Base-by-base conservation (phyloP, 495 filamentous ascomycete species). In the Barbatosphaeria neglecta region DNA sequence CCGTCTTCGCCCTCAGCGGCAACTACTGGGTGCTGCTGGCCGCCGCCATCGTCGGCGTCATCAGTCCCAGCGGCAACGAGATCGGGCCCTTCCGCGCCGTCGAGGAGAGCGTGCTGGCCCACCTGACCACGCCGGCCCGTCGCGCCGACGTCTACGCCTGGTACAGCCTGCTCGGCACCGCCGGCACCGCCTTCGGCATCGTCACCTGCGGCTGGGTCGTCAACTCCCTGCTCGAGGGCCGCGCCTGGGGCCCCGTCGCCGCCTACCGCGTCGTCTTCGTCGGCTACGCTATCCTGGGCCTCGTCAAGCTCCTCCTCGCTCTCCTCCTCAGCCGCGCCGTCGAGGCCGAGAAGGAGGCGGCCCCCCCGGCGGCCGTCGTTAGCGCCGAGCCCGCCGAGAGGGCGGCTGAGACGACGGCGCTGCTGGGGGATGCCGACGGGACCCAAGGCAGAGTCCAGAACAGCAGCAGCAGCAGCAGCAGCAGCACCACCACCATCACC, bases 21-120 rank as follows among this genome's bases (percentile, higher is more conserved):
- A 86, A 84, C 58, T 95, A 80, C 57, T 90, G 83, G 83, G 59
- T 83, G 7, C 64, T 90, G 43, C 67, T 93, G 6, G 53, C 72
- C 6, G 87, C 86, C 2, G 85, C 85, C 5, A 74, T 93, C 25
- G 54, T 92, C 39, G 87, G 87, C 16, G 84, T 93, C 38, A 87
- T 92, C 44, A 89, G 83, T 64, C 82, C 86, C 41, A 83, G 81
- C 64, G 84, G 84, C 5, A 85, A 81, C 52, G 84, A 89, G 55
- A 86, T 87, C 44, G 83, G 83, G 0, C 86, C 86, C 1, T 93
- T 92, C 62, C 76, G 83, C 40, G 86, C 86, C 19, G 77, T 90
- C n/a, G 87, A 94, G 57, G 87, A 92, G 63, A 64, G 44, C 42
- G 82, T 82, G 2, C 58, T 90, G 10, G 83, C 86, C 6, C 85